Percentiles rank a stretch among this genome's conserved stretches.
phyloP scores from a whole-genome alignment of 73 alveolate species.

The Paramecium biaurelia region DNA sequence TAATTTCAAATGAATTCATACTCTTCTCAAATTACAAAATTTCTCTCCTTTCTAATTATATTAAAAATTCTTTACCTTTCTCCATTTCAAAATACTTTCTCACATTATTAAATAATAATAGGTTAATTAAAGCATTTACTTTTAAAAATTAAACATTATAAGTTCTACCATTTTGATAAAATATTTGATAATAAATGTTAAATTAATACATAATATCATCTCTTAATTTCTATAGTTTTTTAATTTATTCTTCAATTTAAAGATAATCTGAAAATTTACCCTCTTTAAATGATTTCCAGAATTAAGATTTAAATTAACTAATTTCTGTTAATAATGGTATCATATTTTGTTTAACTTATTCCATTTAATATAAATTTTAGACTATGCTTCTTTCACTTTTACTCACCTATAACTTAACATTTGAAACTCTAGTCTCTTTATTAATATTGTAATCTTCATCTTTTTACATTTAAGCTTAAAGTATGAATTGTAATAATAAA shows the following conservation, averaged over 20 bases:
- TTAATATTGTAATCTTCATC: conserved; percentile 37
- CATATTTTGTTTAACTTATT: neutral
- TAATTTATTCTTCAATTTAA: neutral
- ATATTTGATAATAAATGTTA: neutral
- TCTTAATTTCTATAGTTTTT: neutral
- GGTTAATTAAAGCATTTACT: neutral
- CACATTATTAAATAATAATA: neutral
- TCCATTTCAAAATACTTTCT: conserved; percentile 37
- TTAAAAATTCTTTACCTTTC: neutral
- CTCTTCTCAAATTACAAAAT: neutral
- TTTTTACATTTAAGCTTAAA: neutral
- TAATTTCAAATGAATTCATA: conserved; percentile 3
- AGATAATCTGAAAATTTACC: neutral
- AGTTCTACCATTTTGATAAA: neutral
- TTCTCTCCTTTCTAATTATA: neutral
- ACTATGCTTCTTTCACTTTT: conserved; percentile 34
- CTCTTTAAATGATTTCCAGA: neutral
- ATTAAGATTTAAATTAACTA: conserved; percentile 18
- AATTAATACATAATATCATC: neutral
- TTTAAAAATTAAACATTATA: conserved; percentile 23
- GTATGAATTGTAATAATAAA: neutral
- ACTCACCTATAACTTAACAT: neutral
- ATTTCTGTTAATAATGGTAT: neutral
- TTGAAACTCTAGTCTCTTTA: conserved; percentile 14
- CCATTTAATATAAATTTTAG: neutral